A percentile compares a stretch with the other conserved stretches of the same genome.
Conservation (phyloP, 495 filamentous ascomycete species). For the Hypomontagnella submonticulosa region DNA sequence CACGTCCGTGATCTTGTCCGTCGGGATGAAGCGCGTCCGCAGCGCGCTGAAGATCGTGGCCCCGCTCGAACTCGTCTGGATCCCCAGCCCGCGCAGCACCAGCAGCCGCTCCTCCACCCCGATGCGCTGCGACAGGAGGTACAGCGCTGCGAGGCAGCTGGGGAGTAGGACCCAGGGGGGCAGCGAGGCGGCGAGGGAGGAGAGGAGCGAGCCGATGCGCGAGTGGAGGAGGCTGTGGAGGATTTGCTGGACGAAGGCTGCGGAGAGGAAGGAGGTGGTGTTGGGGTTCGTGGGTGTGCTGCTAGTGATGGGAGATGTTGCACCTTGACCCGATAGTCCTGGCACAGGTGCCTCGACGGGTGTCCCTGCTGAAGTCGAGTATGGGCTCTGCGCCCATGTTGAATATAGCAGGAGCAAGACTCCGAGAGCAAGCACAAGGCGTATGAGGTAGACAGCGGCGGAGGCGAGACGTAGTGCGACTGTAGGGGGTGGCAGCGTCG, state of each 20-base stretch:
- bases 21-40: conserved; percentile 92
- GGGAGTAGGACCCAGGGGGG: conserved; percentile 55
- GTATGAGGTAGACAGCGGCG: conserved; percentile 61
- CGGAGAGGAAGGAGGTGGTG: conserved; percentile 41
- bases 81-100: conserved; percentile 87
- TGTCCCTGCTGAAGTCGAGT: conserved; percentile 12
- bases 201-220: neutral
- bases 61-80: conserved; percentile 83
- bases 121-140: conserved; percentile 52
- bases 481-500: conserved; percentile 71
- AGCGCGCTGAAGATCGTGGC: conserved; percentile 65
- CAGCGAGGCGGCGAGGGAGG: conserved; percentile 21
- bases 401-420: conserved; percentile 53
- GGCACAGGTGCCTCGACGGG: neutral
- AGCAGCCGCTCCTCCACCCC: conserved; percentile 84
- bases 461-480: conserved; percentile 66
- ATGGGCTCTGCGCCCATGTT: conserved; percentile 41
- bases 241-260: conserved; percentile 50
- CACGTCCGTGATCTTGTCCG: conserved; percentile 88
- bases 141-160: conserved; percentile 45
- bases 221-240: conserved; percentile 49
- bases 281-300: conserved; percentile 12
- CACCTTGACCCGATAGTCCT: neutral
- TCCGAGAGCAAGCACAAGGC: conserved; percentile 48
- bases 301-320: neutral